Evolutionary conservation across 2,329 filamentous ascomycete genomes (phyloP).

Genomic region (Paecilomyces dactylethromorphus): DNA sequence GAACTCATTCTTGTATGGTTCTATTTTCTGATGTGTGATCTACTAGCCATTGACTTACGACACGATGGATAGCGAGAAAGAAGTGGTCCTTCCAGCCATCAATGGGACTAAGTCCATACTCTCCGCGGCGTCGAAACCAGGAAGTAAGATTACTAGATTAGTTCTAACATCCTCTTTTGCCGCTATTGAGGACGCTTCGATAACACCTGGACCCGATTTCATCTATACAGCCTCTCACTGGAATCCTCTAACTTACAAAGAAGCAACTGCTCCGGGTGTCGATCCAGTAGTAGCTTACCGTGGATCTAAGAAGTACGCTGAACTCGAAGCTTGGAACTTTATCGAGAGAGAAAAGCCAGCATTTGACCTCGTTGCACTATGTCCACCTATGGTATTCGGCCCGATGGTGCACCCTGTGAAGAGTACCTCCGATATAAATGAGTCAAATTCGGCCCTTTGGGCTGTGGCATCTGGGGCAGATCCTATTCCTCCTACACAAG

Average conservation of each 20-base stretch:
- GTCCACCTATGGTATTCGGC: constrained; percentile 42
- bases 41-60: constrained; percentile 5
- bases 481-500: constrained; percentile 28
- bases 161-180: constrained; percentile 8
- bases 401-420: constrained; percentile 36
- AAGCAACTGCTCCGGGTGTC: constrained; percentile 1
- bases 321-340: constrained; percentile 23
- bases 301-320: constrained; percentile 8
- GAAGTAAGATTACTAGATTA: constrained; percentile 3
- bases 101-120: constrained; percentile 6
- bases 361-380: constrained; percentile 41
- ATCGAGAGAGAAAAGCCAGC: constrained; percentile 25
- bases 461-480: constrained; percentile 30
- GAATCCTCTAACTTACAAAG: constrained; percentile 7
- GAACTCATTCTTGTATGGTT: no score
- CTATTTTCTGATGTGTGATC: no score
- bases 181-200: constrained; percentile 3
- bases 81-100: constrained; percentile 7
- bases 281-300: constrained; percentile 5
- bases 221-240: constrained; percentile 6
- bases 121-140: neutral
- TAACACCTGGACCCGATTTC: constrained; percentile 2
- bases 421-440: constrained; percentile 31
- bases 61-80: constrained; percentile 6
- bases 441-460: constrained; percentile 39